Conservation (phyloP, 495 filamentous ascomycete species). For the Opeltia flavorubescens region DNA sequence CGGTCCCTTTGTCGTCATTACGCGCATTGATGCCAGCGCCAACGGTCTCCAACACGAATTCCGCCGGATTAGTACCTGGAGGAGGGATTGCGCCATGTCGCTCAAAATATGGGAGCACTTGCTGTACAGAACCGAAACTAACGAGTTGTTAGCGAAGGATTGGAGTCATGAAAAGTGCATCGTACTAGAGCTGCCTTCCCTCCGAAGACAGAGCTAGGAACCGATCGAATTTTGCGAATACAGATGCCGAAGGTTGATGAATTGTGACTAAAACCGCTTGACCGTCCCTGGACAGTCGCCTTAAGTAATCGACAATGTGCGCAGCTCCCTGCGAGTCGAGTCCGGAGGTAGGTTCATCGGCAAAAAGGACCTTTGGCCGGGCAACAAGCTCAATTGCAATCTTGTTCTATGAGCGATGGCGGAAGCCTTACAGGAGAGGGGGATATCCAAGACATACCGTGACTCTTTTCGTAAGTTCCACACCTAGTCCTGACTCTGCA, state of each 20-base stretch:
- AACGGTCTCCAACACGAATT: conserved; percentile 93
- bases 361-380: conserved; percentile 74
- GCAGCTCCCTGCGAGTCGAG: conserved; percentile 76
- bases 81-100: conserved; percentile 62
- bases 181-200: conserved; percentile 80
- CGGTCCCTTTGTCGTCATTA: conserved; percentile 41
- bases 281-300: conserved; percentile 67
- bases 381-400: conserved; percentile 88
- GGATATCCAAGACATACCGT: conserved; percentile 47
- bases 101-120: conserved; percentile 53
- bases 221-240: conserved; percentile 84
- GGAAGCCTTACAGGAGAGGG: conserved; percentile 52
- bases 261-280: conserved; percentile 87
- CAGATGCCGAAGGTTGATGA: conserved; percentile 79
- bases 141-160: conserved; percentile 35
- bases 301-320: conserved; percentile 63
- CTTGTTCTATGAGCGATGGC: conserved; percentile 73
- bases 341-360: conserved; percentile 81
- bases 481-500: conserved; percentile 78
- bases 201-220: conserved; percentile 65
- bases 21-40: conserved; percentile 73
- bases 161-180: conserved; percentile 69
- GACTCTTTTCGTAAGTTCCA: conserved; percentile 77
- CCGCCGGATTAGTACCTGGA: conserved; percentile 64
- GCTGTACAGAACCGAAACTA: conserved; percentile 1